Evolutionary conservation across 2,329 filamentous ascomycete genomes (phyloP).

Genomic region (Cladorrhinum sp.): DNA sequence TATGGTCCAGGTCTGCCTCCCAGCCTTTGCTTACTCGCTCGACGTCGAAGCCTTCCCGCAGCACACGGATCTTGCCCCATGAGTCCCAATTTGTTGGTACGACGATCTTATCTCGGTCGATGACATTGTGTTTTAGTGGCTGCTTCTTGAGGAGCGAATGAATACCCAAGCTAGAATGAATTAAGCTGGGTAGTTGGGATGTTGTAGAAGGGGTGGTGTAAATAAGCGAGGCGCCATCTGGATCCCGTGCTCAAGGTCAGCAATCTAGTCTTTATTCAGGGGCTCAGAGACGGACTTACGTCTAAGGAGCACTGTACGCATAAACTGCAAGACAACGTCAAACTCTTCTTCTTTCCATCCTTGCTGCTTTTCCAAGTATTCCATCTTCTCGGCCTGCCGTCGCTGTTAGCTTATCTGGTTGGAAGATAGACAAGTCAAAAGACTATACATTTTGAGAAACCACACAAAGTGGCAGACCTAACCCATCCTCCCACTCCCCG

Average conservation of each 20-base stretch:
- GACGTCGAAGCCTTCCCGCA: constrained; percentile 88
- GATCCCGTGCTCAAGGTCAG: constrained; percentile 26
- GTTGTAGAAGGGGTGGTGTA: constrained; percentile 76
- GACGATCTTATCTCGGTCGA: constrained; percentile 89
- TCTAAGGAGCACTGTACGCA: constrained; percentile 85
- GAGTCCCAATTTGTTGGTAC: constrained; percentile 98
- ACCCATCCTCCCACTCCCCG: constrained; percentile 88
- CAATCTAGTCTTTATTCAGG: constrained; percentile 3
- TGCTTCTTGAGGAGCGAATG: constrained; percentile 77
- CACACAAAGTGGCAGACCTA: constrained; percentile 84
- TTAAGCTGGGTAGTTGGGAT: constrained; percentile 72
- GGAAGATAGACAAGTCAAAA: not conserved
- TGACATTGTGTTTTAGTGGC: constrained; percentile 83
- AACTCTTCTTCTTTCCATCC: constrained; percentile 97
- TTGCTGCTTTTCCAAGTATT: constrained; percentile 81
- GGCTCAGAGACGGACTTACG: constrained; percentile 50
- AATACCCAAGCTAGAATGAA: constrained; percentile 84
- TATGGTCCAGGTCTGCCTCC: constrained; percentile 75
- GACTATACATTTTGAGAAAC: constrained; percentile 86
- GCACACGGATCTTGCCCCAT: constrained; percentile 92
- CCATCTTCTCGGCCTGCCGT: constrained; percentile 77
- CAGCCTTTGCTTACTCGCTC: constrained; percentile 82
- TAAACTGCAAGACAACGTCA: constrained; percentile 89
- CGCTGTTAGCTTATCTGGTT: constrained; percentile 26
- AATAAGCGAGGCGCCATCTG: constrained; percentile 80